phyloP scores from a whole-genome alignment of 2,329 filamentous ascomycete species.

The Monosporascus sp. region DNA sequence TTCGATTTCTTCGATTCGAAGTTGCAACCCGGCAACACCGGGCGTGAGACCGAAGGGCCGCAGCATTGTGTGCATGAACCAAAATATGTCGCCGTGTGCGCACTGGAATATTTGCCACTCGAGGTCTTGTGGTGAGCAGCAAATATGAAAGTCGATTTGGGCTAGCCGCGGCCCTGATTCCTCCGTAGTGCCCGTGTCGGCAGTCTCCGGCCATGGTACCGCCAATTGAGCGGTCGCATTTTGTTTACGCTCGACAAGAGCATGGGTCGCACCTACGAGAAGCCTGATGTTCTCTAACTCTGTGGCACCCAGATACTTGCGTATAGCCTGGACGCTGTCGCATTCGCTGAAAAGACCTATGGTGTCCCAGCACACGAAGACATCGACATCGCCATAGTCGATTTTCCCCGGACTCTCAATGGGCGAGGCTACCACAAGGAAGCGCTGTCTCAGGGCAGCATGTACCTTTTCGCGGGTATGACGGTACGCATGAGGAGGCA shows the following conservation, averaged over 20 bases:
- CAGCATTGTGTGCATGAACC: background rate
- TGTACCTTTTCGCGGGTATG: background rate
- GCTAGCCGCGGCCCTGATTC: background rate
- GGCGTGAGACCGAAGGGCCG: background rate
- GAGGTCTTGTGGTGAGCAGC: background rate
- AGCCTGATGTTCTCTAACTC: background rate
- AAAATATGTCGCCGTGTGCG: background rate
- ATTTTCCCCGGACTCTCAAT: conserved; percentile 1
- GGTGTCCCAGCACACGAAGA: conserved; percentile 2
- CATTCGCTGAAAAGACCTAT: background rate
- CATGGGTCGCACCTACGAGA: conserved; percentile 1
- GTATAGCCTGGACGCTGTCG: background rate
- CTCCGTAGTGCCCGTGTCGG: background rate
- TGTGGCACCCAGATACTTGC: background rate
- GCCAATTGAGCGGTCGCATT: background rate
- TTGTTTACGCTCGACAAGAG: background rate
- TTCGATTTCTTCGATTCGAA: background rate
- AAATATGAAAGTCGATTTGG: background rate
- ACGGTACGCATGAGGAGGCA: conserved; percentile 1
- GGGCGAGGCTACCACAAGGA: conserved; percentile 1
- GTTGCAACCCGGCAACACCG: background rate
- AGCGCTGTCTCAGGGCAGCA: background rate
- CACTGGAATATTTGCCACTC: background rate
- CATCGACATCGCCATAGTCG: conserved; percentile 1
- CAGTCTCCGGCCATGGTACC: background rate